Evolutionary conservation across 768 basidiomycete genomes (phyloP).

Genomic region (Termitomyces sp.): DNA sequence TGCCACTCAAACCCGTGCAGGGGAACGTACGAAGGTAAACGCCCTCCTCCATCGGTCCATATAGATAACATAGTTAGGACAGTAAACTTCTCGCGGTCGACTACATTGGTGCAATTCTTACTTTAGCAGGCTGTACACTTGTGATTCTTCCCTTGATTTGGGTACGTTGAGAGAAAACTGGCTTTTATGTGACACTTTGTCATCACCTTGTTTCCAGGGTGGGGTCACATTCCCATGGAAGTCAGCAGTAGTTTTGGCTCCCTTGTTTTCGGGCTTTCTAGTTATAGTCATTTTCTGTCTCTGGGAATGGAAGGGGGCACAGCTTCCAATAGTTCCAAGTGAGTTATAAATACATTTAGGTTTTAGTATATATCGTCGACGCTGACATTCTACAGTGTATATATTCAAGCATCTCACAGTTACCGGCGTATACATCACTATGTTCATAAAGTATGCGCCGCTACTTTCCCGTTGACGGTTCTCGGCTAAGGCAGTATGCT

Average conservation of each 20-base stretch:
- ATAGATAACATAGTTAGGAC: neutral
- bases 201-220: conserved; percentile 34
- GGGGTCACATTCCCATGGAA: conserved; percentile 71
- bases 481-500: neutral
- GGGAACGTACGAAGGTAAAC: conserved; percentile 49
- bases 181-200: neutral
- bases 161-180: conserved; percentile 29
- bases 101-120: conserved; percentile 54
- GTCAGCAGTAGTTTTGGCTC: conserved; percentile 58
- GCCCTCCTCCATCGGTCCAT: neutral
- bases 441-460: conserved; percentile 55
- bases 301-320: conserved; percentile 70
- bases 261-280: conserved; percentile 49
- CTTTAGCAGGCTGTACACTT: conserved; percentile 54
- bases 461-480: neutral
- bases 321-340: conserved; percentile 71
- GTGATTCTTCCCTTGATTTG: conserved; percentile 70
- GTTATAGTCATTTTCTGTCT: conserved; percentile 54
- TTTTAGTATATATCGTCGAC: neutral
- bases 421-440: conserved; percentile 59
- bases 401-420: conserved; percentile 69
- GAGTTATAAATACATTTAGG: neutral
- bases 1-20: conserved; percentile 65
- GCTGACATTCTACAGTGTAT: conserved; percentile 42
- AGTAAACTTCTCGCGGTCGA: conserved; percentile 66